phyloP scores from a whole-genome alignment of 495 filamentous ascomycete species.

The Xylaria venustula region DNA sequence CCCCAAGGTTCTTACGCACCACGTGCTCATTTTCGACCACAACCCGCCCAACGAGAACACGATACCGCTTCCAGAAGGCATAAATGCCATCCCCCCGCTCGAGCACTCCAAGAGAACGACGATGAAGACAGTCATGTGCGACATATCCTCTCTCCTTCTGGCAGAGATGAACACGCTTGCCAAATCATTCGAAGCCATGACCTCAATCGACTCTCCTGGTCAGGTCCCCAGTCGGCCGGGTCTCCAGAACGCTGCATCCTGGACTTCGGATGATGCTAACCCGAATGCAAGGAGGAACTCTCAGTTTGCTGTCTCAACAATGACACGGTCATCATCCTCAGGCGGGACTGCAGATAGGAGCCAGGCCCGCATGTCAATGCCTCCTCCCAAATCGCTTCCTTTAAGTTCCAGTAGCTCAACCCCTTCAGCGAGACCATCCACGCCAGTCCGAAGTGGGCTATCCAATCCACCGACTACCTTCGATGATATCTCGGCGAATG shows the following conservation, averaged over 20 bases:
- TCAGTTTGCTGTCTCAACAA: constrained; percentile 43
- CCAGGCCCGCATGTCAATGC: constrained; percentile 73
- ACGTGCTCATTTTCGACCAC: constrained; percentile 77
- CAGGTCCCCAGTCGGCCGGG: constrained; percentile 32
- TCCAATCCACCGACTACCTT: constrained; percentile 66
- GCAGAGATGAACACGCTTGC: constrained; percentile 86
- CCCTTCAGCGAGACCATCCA: constrained; percentile 50
- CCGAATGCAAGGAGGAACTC: constrained; percentile 51
- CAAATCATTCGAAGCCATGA: constrained; percentile 76
- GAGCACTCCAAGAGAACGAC: constrained; percentile 76
- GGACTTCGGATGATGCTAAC: constrained; percentile 35
- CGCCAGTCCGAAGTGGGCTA: constrained; percentile 49
- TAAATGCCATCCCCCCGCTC: constrained; percentile 71
- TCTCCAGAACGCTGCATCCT: constrained; percentile 31
- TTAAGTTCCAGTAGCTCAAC: constrained; percentile 46
- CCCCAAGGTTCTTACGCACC: constrained; percentile 73
- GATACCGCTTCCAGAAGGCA: constrained; percentile 54
- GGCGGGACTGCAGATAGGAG: constrained; percentile 44
- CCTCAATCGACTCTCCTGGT: constrained; percentile 75
- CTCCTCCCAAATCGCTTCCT: constrained; percentile 35
- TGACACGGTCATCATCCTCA: constrained; percentile 49
- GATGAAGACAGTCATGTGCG: constrained; percentile 92
- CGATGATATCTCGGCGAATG: constrained; percentile 61
- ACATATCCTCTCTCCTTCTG: constrained; percentile 79
- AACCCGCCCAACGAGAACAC: constrained; percentile 40